A percentile compares a stretch with the other conserved stretches of the same genome.
Conservation (phyloP, 1,284 basidiomycete genomes). For the Ceratobasidium sp. region DNA sequence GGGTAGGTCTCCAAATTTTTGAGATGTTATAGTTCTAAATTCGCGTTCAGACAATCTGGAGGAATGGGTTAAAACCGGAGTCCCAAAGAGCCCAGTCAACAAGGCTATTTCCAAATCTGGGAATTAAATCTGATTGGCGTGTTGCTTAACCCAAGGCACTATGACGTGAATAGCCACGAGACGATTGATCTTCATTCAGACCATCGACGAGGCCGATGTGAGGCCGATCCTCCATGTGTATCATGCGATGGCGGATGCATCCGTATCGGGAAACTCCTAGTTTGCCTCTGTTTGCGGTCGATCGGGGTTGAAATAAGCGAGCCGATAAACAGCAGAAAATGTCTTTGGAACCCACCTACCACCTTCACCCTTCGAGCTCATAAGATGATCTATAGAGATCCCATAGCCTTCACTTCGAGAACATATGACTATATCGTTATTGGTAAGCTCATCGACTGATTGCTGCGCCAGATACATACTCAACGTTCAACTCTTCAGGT, state of each 20-base stretch:
- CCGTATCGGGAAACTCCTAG: not conserved
- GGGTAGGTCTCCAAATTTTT: conserved; percentile 29
- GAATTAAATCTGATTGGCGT: not conserved
- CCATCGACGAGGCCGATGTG: too few species aligned
- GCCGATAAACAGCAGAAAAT: not conserved
- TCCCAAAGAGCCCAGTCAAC: conserved; percentile 49
- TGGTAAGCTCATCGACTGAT: conserved; percentile 26
- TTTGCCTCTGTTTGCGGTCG: conserved; percentile 4
- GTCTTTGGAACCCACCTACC: not conserved
- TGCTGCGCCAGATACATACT: not conserved
- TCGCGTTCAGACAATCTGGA: conserved; percentile 35
- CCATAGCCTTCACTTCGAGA: conserved; percentile 13
- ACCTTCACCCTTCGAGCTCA: conserved; percentile 1
- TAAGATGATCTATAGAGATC: conserved; percentile 21
- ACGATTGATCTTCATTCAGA: too few species aligned
- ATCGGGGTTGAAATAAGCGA: not conserved
- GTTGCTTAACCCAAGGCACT: not conserved
- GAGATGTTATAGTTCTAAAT: not conserved
- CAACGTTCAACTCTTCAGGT: conserved; percentile 33
- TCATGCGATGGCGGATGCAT: conserved; percentile 1
- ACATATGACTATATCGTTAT: conserved; percentile 45
- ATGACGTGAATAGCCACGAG: not conserved
- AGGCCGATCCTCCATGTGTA: not conserved
- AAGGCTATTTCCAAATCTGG: not conserved
- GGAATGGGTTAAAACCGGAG: conserved; percentile 47